Evolutionary conservation across 176 grass and related monocot genomes (phyloP).

Genomic region (Zoysia pacifica): DNA sequence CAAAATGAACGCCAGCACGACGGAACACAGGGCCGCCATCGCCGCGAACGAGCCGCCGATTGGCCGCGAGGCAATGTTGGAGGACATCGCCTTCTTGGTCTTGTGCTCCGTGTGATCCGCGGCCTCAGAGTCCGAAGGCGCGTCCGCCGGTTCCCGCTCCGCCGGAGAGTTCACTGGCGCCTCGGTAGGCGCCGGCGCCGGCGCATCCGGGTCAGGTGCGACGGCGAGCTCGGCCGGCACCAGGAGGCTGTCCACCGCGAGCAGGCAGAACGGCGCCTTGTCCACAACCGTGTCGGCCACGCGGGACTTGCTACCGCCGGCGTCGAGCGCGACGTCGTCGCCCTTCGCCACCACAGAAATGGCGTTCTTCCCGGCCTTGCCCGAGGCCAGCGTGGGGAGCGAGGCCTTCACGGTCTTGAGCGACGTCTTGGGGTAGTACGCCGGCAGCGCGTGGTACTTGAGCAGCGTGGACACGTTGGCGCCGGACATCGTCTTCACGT

Average conservation of each 20-base stretch:
- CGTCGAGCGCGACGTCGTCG: conserved; percentile 73
- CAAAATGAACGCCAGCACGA: conserved; percentile 41
- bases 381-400: conserved; percentile 59
- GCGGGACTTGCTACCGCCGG: conserved; percentile 68
- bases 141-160: conserved; percentile 24
- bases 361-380: conserved; percentile 45
- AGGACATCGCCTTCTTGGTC: conserved; percentile 38
- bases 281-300: conserved; percentile 75
- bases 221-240: conserved; percentile 67
- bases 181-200: not conserved
- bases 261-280: conserved; percentile 66
- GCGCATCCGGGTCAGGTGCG: conserved; percentile 1
- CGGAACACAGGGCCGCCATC: conserved; percentile 21
- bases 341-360: conserved; percentile 57
- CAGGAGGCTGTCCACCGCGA: conserved; percentile 71
- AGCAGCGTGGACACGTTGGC: conserved; percentile 69
- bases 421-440: conserved; percentile 72
- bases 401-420: conserved; percentile 53
- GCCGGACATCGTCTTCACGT: conserved; percentile 56
- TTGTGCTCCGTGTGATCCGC: conserved; percentile 47
- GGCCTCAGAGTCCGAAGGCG: conserved; percentile 36
- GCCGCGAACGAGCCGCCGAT: conserved; percentile 23
- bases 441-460: conserved; percentile 77
- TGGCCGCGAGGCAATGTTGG: conserved; percentile 3
- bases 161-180: conserved; percentile 13